Evolutionary conservation across 176 grass and related monocot genomes (phyloP).

Genomic region (Phoenix dactylifera): DNA sequence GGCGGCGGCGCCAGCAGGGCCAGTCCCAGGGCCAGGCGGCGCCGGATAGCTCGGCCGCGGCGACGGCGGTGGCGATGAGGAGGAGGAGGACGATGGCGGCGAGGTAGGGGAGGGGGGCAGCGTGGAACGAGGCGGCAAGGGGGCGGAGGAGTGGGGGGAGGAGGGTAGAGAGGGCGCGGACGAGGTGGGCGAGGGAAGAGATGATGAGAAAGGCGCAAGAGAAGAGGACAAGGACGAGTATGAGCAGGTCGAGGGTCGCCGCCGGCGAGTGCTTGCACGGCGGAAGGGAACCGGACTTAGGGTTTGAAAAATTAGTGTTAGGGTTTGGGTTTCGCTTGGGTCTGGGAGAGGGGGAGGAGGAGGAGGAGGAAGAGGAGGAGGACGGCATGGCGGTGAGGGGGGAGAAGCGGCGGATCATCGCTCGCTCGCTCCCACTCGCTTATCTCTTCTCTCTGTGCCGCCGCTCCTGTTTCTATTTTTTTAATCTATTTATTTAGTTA

Average conservation of each 20-base stretch:
- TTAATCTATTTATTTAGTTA: too few relatives aligned
- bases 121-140: conserved; percentile 4
- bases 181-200: conserved; percentile 63
- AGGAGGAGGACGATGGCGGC: conserved; percentile 26
- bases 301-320: neutral
- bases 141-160: conserved; percentile 28
- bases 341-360: too few relatives aligned
- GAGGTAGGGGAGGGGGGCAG: conserved; percentile 40
- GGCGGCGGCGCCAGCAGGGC: conserved; percentile 30
- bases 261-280: conserved; percentile 68
- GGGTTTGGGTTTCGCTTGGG: too few relatives aligned
- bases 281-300: conserved; percentile 31
- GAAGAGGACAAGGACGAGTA: conserved; percentile 78
- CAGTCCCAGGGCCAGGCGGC: conserved; percentile 4
- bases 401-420: too few relatives aligned
- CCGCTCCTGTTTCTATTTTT: too few relatives aligned
- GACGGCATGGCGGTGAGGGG: too few relatives aligned
- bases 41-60: conserved; percentile 34
- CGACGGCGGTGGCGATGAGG: conserved; percentile 13
- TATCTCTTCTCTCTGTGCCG: too few relatives aligned
- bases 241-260: conserved; percentile 87
- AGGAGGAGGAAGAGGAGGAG: too few relatives aligned
- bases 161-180: conserved; percentile 37
- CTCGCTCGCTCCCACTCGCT: too few relatives aligned
- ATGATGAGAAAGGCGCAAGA: conserved; percentile 60